Conservation (phyloP, 768 basidiomycete species). For the Gloeopeniophorella convolvens region DNA sequence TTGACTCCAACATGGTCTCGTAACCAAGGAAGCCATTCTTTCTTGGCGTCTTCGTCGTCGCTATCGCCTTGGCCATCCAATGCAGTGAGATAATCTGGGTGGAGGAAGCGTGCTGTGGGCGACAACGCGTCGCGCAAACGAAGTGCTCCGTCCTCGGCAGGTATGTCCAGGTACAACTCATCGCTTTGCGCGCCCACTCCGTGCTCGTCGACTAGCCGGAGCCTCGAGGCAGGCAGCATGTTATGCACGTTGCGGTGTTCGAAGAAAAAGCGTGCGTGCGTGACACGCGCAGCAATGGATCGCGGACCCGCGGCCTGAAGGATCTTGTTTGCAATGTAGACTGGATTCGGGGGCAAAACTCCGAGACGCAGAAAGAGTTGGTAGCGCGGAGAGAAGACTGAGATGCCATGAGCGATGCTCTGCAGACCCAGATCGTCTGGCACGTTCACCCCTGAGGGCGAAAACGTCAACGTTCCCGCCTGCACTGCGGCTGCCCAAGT, state of each 20-base stretch:
- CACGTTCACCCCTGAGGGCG: conserved; percentile 3
- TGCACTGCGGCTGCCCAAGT: background rate
- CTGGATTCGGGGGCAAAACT: conserved; percentile 7
- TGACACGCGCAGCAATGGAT: background rate
- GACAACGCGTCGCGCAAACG: conserved; percentile 8
- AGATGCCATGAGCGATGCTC: conserved; percentile 10
- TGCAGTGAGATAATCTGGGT: conserved; percentile 8
- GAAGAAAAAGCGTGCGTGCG: conserved; percentile 18
- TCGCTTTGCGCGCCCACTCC: background rate
- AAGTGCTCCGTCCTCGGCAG: background rate
- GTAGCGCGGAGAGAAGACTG: conserved; percentile 4
- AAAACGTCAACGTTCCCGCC: conserved; percentile 3
- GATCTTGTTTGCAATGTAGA: conserved; percentile 11
- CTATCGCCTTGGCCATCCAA: background rate
- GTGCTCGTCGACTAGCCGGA: conserved; percentile 10
- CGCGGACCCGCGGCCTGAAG: background rate
- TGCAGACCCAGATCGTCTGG: conserved; percentile 15
- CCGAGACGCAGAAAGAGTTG: conserved; percentile 7
- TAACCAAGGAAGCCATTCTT: conserved; percentile 20
- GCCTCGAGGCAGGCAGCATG: conserved; percentile 6
- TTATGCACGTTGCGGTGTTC: conserved; percentile 3
- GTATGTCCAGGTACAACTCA: conserved; percentile 13
- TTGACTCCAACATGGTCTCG: conserved; percentile 12
- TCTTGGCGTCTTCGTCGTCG: background rate
- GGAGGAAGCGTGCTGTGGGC: conserved; percentile 9